Conservation (phyloP, 2,329 filamentous ascomycete genomes). For the Penicillium frequentans region DNA sequence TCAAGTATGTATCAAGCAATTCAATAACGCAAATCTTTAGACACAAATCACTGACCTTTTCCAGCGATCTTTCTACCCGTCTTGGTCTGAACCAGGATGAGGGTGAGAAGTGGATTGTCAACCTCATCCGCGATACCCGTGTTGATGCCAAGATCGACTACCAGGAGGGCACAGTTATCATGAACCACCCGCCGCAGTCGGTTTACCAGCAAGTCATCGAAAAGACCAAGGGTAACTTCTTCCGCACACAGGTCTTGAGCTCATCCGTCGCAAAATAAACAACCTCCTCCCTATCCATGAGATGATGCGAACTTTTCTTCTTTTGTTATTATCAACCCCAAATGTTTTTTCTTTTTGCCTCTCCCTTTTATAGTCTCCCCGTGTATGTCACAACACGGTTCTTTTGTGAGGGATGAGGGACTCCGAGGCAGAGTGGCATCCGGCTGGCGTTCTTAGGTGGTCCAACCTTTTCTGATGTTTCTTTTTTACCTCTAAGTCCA, state of each 20-base stretch:
- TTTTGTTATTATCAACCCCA: conserved; percentile 31
- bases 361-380: conserved; percentile 32
- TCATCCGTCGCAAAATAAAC: conserved; percentile 53
- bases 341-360: conserved; percentile 31
- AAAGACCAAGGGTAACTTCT: conserved; percentile 97
- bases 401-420: conserved; percentile 35
- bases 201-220: conserved; percentile 99
- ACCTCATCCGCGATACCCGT: conserved; percentile 94
- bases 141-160: conserved; percentile 99
- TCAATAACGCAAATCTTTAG: background rate
- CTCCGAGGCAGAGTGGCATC: conserved; percentile 40
- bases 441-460: conserved; percentile 45
- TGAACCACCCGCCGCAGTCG: conserved; percentile 98
- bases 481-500: conserved; percentile 28
- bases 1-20: conserved; percentile 60
- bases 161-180: conserved; percentile 96
- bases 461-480: conserved; percentile 30
- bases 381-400: conserved; percentile 30
- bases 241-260: conserved; percentile 91
- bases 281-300: conserved; percentile 16
- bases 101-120: conserved; percentile 99
- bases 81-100: conserved; percentile 90
- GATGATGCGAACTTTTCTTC: conserved; percentile 30
- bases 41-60: conserved; percentile 12
- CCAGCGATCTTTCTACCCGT: conserved; percentile 80